Base-by-base conservation (phyloP, 139 green algal species). In the Bryopsis sp. region DNA sequence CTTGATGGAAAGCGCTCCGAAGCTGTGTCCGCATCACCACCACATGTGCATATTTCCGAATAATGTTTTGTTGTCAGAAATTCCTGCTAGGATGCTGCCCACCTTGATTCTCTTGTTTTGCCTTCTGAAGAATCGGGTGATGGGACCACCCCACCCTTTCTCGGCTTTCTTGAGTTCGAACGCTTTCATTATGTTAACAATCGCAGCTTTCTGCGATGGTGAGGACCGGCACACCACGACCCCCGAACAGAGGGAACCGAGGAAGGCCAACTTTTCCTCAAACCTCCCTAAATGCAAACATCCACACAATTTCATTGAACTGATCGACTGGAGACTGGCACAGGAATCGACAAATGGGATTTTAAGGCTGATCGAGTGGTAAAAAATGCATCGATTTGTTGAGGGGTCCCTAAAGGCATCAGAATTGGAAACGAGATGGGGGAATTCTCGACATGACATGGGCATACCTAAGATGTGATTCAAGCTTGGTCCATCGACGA, bases 171-270 rank as follows among this genome's bases (percentile, higher is more conserved):
- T 54, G 15, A 54, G 11, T 54, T 54, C 43, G 43, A 54, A 54
- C 43, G 11, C 43, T 26, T 54, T 74, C 85, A 90, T 90, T 69
- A 86, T 79, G n/a, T 39, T 67, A 31, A 91, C 85, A 34, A 90
- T 81, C 47, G 77, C 75, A 0, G 85, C 84, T 80, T 91, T 91
- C 67, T 91, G 85, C n/a, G 58, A 75, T 63, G 85, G 85, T 19
- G 73, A 84, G 47, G 84, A 79, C 47, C 85, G 68, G 60, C 75
- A 83, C 31, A 91, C 76, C 32, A 89, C 80, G n/a, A 91, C 85
- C 26, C 71, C 67, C 31, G 64, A 65, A 68, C 85, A 89, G 32
- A 71, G 74, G 2, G 79, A 67, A 19, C 76, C 81, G 65, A 91
- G 63, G 47, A 77, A 59, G 2, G 85, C 85, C 15, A 91, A 71